Evolutionary conservation across 306 rosid genomes (phyloP), one percentile per base, ranked within the genome.

Genomic region (Adenanthera pavonina): DNA sequence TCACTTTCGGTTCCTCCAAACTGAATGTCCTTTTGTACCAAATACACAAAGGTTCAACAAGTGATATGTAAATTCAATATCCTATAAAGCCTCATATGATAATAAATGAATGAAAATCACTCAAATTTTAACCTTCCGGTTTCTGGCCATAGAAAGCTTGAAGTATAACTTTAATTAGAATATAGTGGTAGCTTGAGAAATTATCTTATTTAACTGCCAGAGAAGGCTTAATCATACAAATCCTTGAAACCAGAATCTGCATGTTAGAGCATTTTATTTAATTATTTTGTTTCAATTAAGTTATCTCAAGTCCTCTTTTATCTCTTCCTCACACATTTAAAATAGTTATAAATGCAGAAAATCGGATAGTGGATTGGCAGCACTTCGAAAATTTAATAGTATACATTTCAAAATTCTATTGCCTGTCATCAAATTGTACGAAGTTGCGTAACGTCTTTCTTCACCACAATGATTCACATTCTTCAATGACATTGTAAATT

Each of bases 1-100:
- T 78, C 92, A 84, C 51, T 87, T 79, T 87, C 92, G 41, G 77
- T 52, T 80, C 81, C 85, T 69, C 82, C 88, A 80, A 77, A 74
- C 64, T 68, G 41, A 72, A 82, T 1, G 25, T 89, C 95, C 97
- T 94, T 90, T 81, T 20, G 71, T 14, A 54, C 52, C 87, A 52
- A 72, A 81, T 75, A 20, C 80, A 65, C 74, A 43, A 72, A 19
- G 69, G 77, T 68, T 77, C 65, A 78, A 60, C 61, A 62, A 44
- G 74, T 68, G 52, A 60, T 6, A 69, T 20, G 52, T 69, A 43
- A 56, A 52, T 74, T 81, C 65, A 67, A 74, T 70, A 56, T 40
- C 69, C 57, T 43, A 30, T 34, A 43, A 71, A 71, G 69, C 76
- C 13, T n/a, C 76, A 53, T 2, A 69, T 17, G 41, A 69, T 33